Base-by-base conservation (phyloP, 495 filamentous ascomycete genomes). In the Penicillium bialowiezense region DNA sequence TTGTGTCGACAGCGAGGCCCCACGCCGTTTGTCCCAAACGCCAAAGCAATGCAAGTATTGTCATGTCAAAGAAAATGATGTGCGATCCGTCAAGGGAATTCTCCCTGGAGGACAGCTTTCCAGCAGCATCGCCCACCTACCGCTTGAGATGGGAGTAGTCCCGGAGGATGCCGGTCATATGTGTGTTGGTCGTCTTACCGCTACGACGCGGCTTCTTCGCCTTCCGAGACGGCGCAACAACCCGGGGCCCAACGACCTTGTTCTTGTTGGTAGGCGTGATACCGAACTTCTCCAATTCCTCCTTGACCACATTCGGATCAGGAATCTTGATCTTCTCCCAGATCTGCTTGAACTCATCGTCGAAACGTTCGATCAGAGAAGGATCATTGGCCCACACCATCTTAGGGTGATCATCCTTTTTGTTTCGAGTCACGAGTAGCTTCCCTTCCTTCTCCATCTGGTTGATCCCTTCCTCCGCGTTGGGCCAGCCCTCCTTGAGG, bases 401-500 rank as follows among this genome's bases (percentile, higher is more conserved):
- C 57, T 83, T 81, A 5, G 91, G 80, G 54, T 84, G 80, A 54
- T 89, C 85, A 60, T 97, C 95, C 70, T 97, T 97, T 74, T 95
- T 95, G 47, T 91, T 91, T 32, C 91, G 80, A 21, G 87, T 86
- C 13, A 96, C 87, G 15, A 97, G 73, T 10, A 97, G 73, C 69
- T 87, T 85, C 45, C 89, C 85, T 55, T 86, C 81, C 15, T 67
- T 67, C 74, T 97, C 93, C 46, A 97, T 72, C 54, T 82, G 75
- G 49, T 82, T 79, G 68, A 98, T 88, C 1, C 86, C 78, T 13
- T 84, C 79, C 36, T 89, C 81, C 51, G 88, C 91, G 50, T 85
- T 85, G 5, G 84, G 81, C 93, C 93, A 98, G 21, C 95, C 95
- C 60, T 98, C 93, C 64, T 92, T 91, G 21, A 98, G 77, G 48